Conservation (phyloP, 345 rosid genomes). For the Cardiospermum halicacabum region DNA sequence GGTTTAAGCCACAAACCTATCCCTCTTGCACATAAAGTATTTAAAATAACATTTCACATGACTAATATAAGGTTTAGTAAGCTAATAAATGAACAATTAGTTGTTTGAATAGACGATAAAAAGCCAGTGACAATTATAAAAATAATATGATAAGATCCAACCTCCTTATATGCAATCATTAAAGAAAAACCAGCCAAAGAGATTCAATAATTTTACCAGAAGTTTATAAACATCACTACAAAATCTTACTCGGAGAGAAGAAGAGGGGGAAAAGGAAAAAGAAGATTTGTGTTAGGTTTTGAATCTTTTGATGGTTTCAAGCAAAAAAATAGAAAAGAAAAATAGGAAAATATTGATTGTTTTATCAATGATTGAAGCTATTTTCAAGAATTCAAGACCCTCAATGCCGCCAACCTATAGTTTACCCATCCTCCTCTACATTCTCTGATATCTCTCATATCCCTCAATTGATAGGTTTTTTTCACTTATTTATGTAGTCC, state of each 20-base stretch:
- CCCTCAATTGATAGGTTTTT: too few relatives aligned
- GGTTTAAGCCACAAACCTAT: not conserved
- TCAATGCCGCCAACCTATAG: too few relatives aligned
- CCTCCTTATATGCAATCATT: not conserved
- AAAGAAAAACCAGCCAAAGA: not conserved
- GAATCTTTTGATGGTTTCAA: too few relatives aligned
- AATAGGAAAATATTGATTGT: too few relatives aligned
- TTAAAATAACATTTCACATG: too few relatives aligned
- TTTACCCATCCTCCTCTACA: too few relatives aligned
- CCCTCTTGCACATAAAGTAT: not conserved
- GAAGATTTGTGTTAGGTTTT: too few relatives aligned
- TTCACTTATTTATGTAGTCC: too few relatives aligned
- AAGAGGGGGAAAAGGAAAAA: not conserved
- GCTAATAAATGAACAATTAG: not conserved
- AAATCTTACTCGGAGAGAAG: not conserved
- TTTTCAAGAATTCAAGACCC: too few relatives aligned
- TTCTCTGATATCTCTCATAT: too few relatives aligned
- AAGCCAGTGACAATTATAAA: not conserved
- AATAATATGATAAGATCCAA: not conserved
- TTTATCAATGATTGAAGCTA: too few relatives aligned
- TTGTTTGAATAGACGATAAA: not conserved
- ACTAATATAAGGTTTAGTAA: not conserved
- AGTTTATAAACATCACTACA: not conserved
- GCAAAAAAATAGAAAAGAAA: too few relatives aligned
- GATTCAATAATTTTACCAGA: not conserved